Evolutionary conservation across 2,329 filamentous ascomycete species (phyloP).

Genomic region (Trichophyton rubrum): DNA sequence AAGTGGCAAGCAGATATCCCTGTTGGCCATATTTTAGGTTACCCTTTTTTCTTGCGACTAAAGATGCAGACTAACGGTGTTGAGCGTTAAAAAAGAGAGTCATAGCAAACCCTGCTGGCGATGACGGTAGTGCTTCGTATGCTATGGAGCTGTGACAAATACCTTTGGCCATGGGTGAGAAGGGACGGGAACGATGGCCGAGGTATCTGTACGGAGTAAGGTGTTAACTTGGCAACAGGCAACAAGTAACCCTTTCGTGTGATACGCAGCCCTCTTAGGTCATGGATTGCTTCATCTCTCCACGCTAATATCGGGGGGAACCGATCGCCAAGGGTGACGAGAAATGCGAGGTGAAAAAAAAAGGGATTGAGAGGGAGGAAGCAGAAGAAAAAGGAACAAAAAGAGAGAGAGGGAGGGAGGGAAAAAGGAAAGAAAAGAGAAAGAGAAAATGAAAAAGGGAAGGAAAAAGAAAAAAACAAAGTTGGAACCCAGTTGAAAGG

Average conservation of each 20-base stretch:
- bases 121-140: not conserved
- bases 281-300: not conserved
- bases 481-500: not conserved
- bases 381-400: slow-evolving; percentile 11
- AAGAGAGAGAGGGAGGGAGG: slow-evolving; percentile 7
- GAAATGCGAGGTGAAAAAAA: not conserved
- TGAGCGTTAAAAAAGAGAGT: slow-evolving; percentile 3
- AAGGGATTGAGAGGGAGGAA: not conserved
- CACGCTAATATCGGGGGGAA: slow-evolving; percentile 7
- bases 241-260: not conserved
- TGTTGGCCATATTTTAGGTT: slow-evolving; percentile 3
- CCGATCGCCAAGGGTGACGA: slow-evolving; percentile 3
- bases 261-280: not conserved
- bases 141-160: slow-evolving; percentile 1
- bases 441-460: slow-evolving; percentile 10
- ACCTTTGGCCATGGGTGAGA: not conserved
- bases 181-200: not conserved
- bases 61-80: slow-evolving; percentile 1
- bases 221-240: not conserved
- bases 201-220: not conserved
- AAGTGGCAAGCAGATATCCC: slow-evolving; percentile 4
- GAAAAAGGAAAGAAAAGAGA: slow-evolving; percentile 13
- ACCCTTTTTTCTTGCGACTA: not conserved
- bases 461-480: slow-evolving; percentile 13
- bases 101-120: slow-evolving; percentile 1